Percentiles rank a stretch among this genome's conserved stretches.
Evolutionary conservation across 2,329 filamentous ascomycete species (phyloP).

Genomic region (Catunica adiposa): DNA sequence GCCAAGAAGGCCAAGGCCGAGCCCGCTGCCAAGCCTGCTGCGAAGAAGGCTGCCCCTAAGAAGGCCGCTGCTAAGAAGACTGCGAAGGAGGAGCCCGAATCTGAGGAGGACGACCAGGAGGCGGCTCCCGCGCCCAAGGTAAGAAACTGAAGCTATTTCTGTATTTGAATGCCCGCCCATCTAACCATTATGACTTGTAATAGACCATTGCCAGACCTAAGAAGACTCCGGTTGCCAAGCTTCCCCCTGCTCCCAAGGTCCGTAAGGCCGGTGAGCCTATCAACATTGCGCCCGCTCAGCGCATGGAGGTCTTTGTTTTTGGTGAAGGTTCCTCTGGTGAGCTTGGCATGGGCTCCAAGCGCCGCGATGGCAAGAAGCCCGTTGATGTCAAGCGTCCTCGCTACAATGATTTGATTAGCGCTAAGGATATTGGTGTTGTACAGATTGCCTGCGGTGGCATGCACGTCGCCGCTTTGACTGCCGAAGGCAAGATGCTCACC

Average conservation of each 20-base stretch:
- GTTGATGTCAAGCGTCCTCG: conserved; percentile 69
- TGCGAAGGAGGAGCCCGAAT: conserved; percentile 14
- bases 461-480: conserved; percentile 62
- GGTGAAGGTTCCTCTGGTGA: conserved; percentile 69
- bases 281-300: conserved; percentile 45
- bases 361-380: conserved; percentile 41
- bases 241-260: conserved; percentile 6
- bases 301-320: conserved; percentile 62
- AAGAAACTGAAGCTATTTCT: conserved; percentile 14
- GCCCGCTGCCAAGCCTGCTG: conserved; percentile 15
- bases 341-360: conserved; percentile 58
- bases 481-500: conserved; percentile 65
- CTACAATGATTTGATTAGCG: conserved; percentile 50
- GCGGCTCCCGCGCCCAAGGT: conserved; percentile 10
- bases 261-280: conserved; percentile 45
- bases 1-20: conserved; percentile 11
- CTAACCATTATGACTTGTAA: not conserved
- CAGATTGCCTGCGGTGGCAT: conserved; percentile 66
- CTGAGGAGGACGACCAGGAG: conserved; percentile 15
- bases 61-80: conserved; percentile 39
- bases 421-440: conserved; percentile 55
- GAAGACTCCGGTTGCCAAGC: conserved; percentile 23
- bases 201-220: conserved; percentile 20
- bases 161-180: not conserved
- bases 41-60: conserved; percentile 24